Percentiles rank a stretch among this genome's conserved stretches.
Conservation (phyloP, 164 flowering plant species). For the Macadamia integrifolia region DNA sequence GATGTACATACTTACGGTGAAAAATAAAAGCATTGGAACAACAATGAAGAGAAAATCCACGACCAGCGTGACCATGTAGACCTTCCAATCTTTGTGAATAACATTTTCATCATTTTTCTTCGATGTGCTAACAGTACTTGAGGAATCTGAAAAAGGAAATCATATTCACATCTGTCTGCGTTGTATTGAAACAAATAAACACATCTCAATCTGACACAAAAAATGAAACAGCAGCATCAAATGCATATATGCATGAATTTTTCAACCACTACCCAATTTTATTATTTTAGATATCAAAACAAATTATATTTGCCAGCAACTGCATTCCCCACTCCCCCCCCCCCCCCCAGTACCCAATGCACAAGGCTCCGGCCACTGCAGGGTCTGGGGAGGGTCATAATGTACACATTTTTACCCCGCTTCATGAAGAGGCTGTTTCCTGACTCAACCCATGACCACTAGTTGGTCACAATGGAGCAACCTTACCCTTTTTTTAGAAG, state of each 20-base stretch:
- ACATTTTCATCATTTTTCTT: constrained; percentile 42
- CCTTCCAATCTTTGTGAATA: constrained; percentile 25
- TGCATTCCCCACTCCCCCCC: no score
- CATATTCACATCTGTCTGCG: not conserved
- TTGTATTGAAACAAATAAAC: not conserved
- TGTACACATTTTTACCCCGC: no score
- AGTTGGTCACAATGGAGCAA: no score
- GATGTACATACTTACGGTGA: constrained; percentile 55
- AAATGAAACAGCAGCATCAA: not conserved
- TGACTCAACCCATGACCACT: no score
- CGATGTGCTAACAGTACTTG: constrained; percentile 11
- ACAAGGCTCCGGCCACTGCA: no score
- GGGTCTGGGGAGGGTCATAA: no score
- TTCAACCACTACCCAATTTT: no score
- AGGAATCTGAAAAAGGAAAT: constrained; percentile 17
- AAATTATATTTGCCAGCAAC: no score
- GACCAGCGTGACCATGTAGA: constrained; percentile 28
- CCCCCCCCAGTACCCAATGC: no score
- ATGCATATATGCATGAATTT: not conserved
- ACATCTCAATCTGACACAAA: not conserved
- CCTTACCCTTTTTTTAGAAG: no score
- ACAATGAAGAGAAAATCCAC: constrained; percentile 48
- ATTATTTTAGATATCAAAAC: no score
- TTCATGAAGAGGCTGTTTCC: no score
- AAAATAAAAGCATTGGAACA: constrained; percentile 49